phyloP scores from a whole-genome alignment of 208 protist genomes.

The Crithidia bombi region DNA sequence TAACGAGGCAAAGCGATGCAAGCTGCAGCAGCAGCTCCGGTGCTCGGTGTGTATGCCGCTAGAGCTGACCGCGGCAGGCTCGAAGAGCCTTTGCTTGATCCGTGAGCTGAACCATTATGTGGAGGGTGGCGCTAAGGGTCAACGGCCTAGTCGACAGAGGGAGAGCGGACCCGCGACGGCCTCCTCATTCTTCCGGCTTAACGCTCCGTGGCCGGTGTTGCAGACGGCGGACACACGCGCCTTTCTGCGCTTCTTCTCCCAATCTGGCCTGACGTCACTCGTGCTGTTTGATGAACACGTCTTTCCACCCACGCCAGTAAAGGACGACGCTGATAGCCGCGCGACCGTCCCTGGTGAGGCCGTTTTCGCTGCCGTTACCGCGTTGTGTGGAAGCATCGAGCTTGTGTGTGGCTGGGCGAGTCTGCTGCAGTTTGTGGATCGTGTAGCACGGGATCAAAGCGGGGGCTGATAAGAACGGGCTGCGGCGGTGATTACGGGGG shows the following conservation, averaged over 20 bases:
- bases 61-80: slow-evolving; percentile 58
- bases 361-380: slow-evolving; percentile 61
- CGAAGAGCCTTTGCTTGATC: slow-evolving; percentile 54
- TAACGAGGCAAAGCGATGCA: slow-evolving; percentile 1
- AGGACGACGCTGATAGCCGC: not conserved
- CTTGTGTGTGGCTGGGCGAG: slow-evolving; percentile 40
- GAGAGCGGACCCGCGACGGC: not conserved
- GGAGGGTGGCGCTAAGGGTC: not conserved
- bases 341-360: slow-evolving; percentile 54
- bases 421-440: slow-evolving; percentile 40
- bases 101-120: slow-evolving; percentile 20
- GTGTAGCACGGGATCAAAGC: slow-evolving; percentile 20
- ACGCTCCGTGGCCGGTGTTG: slow-evolving; percentile 30
- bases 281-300: slow-evolving; percentile 46
- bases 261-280: slow-evolving; percentile 37
- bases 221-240: slow-evolving; percentile 21
- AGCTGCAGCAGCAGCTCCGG: slow-evolving; percentile 25
- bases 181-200: slow-evolving; percentile 9
- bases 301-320: not conserved
- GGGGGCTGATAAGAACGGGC: not conserved
- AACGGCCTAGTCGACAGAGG: not conserved
- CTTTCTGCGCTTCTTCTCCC: slow-evolving; percentile 27
- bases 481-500: not conserved
- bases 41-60: slow-evolving; percentile 69
- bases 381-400: slow-evolving; percentile 63